These are phyloP conservation scores for Fusarium brevicatenulatum DNA, from an alignment of 2,329 filamentous ascomycete species.

Conservation along the genomic window DNA sequence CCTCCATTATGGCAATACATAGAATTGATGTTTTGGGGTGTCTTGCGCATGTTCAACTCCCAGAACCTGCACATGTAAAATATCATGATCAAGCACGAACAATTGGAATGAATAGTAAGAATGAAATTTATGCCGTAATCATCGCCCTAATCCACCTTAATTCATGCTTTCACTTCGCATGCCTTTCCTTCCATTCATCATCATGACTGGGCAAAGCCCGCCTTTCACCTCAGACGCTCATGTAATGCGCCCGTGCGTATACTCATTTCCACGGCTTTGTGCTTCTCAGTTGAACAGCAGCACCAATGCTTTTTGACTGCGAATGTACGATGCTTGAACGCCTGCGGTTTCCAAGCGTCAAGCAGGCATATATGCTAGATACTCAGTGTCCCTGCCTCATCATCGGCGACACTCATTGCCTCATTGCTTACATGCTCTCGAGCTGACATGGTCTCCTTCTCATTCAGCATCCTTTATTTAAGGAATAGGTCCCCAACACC, in stretches of 20 bases:
- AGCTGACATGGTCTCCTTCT: background rate
- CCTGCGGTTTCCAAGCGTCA: conserved; percentile 12
- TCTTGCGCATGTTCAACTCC: background rate
- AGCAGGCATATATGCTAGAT: conserved; percentile 23
- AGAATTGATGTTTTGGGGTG: background rate
- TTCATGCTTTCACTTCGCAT: conserved; percentile 4
- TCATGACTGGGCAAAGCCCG: conserved; percentile 8
- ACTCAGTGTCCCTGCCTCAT: conserved; percentile 7
- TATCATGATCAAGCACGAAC: background rate
- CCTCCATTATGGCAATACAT: background rate
- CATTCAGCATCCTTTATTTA: conserved; percentile 45
- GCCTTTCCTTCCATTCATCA: conserved; percentile 3
- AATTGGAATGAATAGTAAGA: conserved; percentile 10
- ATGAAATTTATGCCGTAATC: conserved; percentile 30
- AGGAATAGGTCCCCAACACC: conserved; percentile 73
- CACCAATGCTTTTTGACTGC: background rate
- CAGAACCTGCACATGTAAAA: background rate
- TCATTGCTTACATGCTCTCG: conserved; percentile 10
- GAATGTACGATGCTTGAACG: conserved; percentile 20
- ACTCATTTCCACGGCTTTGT: conserved; percentile 4
- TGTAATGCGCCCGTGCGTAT: conserved; percentile 12
- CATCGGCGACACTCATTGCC: conserved; percentile 6
- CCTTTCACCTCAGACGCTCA: background rate
- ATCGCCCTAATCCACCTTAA: conserved; percentile 7
- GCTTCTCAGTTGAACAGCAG: conserved; percentile 4